Evolutionary conservation across 371 early-diverging fungal species (phyloP), one percentile per base, ranked within the genome.

Genomic region (Fennellomyces sp.): DNA sequence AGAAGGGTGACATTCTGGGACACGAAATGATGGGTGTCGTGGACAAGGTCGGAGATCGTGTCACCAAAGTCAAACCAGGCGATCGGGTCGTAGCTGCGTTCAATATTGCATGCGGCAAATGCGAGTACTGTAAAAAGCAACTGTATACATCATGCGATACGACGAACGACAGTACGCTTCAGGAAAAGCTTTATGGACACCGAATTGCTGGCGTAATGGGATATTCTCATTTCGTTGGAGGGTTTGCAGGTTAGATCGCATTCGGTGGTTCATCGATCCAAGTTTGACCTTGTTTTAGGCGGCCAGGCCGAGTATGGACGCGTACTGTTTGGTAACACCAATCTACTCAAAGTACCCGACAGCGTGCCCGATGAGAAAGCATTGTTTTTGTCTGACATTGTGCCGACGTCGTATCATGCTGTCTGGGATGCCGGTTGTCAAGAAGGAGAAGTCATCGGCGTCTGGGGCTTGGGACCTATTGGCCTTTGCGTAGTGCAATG

Each of bases 401-500:
- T 85, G n/a, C 74, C 80, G 41, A 89, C 88, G 3, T 63, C 82
- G 3, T 87, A 75, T 58, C 85, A 89, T 66, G 79, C 82, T 53
- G 69, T 74, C 7, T 71, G 67, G 52, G 69, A 73, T 27, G 60
- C 76, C 7, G 77, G 64, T 19, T 75, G 78, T 19, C 28, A 69
- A 45, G 69, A 76, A 59, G 81, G 80, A 30, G 81, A 86, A 10
- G 68, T 66, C 0, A 69, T 87, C 51, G 84, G 73, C 27, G 74
- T 88, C 15, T 85, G 83, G 83, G 88, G 88, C 12, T 36, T 73
- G 13, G 88, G 87, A 8, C 86, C 88, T 50, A 78, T 88, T 61
- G 88, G 89, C 41, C 67, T 88, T 47, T 56, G 35, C 31, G 75
- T 64, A 26, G 70, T 73, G 23, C 75, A 79, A 58, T 88, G 86